These are phyloP conservation scores for Coemansia sp. DNA, from an alignment of 192 early-diverging fungal genomes.

Conservation along the genomic window DNA sequence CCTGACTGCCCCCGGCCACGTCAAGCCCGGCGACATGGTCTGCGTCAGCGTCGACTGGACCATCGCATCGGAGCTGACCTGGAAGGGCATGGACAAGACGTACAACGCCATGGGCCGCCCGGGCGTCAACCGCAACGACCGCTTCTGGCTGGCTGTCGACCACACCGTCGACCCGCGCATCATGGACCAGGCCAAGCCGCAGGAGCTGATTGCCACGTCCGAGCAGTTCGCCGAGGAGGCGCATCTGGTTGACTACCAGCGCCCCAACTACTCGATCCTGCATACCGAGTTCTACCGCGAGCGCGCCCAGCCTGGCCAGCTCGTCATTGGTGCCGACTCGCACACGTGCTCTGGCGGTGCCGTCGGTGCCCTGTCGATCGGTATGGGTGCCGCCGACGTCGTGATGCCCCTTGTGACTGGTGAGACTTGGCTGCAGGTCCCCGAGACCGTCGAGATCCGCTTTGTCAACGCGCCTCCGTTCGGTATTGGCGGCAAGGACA, in stretches of 20 bases:
- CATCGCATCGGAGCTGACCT: slow-evolving; percentile 76
- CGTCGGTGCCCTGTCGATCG: slow-evolving; percentile 75
- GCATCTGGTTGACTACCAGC: slow-evolving; percentile 67
- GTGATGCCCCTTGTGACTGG: slow-evolving; percentile 81
- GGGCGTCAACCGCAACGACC: slow-evolving; percentile 70
- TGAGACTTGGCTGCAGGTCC: slow-evolving; percentile 81
- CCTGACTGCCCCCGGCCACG: slow-evolving; percentile 60
- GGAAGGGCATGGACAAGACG: slow-evolving; percentile 85
- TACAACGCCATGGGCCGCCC: slow-evolving; percentile 76
- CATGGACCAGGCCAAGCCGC: slow-evolving; percentile 66
- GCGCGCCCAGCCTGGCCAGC: slow-evolving; percentile 76
- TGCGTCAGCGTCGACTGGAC: slow-evolving; percentile 83
- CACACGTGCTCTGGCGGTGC: slow-evolving; percentile 80
- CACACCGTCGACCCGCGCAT: slow-evolving; percentile 77
- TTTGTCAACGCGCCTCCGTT: slow-evolving; percentile 71
- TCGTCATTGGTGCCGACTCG: slow-evolving; percentile 79
- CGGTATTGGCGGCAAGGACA: slow-evolving; percentile 80
- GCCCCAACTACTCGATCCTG: slow-evolving; percentile 75
- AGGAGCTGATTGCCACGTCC: slow-evolving; percentile 63
- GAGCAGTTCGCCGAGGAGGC: slow-evolving; percentile 69
- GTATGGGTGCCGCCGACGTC: slow-evolving; percentile 78
- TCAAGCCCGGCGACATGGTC: slow-evolving; percentile 76
- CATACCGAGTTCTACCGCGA: slow-evolving; percentile 85
- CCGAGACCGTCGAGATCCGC: slow-evolving; percentile 75
- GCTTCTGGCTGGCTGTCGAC: slow-evolving; percentile 80